A percentile compares a stretch with the other conserved stretches of the same genome.
Conservation (phyloP, 2,329 filamentous ascomycete species). For the Blumeriella jaapii region DNA sequence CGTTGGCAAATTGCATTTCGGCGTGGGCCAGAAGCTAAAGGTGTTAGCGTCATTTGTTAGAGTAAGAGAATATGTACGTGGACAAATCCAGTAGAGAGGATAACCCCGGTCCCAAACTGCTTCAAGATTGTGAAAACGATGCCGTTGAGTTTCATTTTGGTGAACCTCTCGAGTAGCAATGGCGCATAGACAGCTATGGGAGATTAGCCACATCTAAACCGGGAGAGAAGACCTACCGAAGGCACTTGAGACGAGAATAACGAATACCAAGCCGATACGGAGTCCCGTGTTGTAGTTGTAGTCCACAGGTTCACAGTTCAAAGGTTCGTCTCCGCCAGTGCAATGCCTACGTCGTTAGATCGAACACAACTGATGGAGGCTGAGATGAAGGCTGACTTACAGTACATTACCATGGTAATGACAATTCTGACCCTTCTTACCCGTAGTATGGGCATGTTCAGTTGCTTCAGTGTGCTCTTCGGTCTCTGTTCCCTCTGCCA, state of each 20-base stretch:
- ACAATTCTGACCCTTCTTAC: conserved; percentile 40
- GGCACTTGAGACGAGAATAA: conserved; percentile 54
- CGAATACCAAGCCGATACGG: conserved; percentile 61
- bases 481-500: conserved; percentile 24
- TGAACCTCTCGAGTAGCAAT: conserved; percentile 35
- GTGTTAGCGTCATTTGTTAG: background rate
- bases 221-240: conserved; percentile 35
- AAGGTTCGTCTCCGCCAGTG: conserved; percentile 7
- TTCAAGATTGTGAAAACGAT: conserved; percentile 52
- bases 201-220: conserved; percentile 6
- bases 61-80: conserved; percentile 37
- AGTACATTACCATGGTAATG: conserved; percentile 69
- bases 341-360: conserved; percentile 18
- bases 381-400: conserved; percentile 33
- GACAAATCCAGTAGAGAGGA: conserved; percentile 60
- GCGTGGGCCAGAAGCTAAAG: conserved; percentile 60
- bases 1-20: conserved; percentile 49
- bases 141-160: conserved; percentile 30
- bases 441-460: conserved; percentile 10
- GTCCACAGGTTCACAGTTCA: conserved; percentile 38
- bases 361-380: conserved; percentile 11
- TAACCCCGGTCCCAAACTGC: conserved; percentile 63
- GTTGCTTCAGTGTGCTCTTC: conserved; percentile 12
- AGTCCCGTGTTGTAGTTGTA: conserved; percentile 57
- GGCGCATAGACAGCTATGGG: conserved; percentile 48